phyloP scores from a whole-genome alignment of 495 filamentous ascomycete species.

The Xylaria grammica region DNA sequence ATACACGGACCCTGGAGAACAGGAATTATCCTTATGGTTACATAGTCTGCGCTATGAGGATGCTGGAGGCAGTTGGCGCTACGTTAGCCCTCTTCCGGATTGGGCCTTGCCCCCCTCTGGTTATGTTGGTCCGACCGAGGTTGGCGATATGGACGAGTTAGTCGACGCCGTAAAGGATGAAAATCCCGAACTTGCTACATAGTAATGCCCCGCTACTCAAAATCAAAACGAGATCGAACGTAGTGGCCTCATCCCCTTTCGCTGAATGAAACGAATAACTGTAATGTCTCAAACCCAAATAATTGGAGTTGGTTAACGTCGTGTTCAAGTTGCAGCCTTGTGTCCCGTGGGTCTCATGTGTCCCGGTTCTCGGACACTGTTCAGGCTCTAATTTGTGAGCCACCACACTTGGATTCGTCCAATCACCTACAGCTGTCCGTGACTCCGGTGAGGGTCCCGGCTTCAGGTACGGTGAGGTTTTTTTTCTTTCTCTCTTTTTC shows the following conservation, averaged over 20 bases:
- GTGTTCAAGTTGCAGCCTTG: conserved; percentile 4
- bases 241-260: neutral
- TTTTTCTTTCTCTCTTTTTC: too few relatives aligned
- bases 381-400: conserved; percentile 26
- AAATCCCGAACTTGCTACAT: conserved; percentile 36
- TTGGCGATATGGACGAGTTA: conserved; percentile 59
- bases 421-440: conserved; percentile 12
- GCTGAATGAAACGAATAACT: neutral
- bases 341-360: conserved; percentile 20
- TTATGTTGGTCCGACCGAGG: conserved; percentile 61
- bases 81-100: conserved; percentile 78
- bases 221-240: neutral
- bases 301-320: neutral
- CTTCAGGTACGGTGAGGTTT: neutral
- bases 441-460: conserved; percentile 3
- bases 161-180: conserved; percentile 49
- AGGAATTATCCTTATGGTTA: conserved; percentile 91
- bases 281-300: neutral
- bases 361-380: conserved; percentile 32
- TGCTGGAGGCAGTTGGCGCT: conserved; percentile 79
- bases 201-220: neutral
- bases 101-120: conserved; percentile 84
- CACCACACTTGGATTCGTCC: conserved; percentile 3
- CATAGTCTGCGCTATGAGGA: conserved; percentile 90
- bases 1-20: conserved; percentile 86